Evolutionary conservation across 108 stramenopile species (phyloP), one percentile per base, ranked within the genome.

Genomic region (Stephanodiscus minutulus): DNA sequence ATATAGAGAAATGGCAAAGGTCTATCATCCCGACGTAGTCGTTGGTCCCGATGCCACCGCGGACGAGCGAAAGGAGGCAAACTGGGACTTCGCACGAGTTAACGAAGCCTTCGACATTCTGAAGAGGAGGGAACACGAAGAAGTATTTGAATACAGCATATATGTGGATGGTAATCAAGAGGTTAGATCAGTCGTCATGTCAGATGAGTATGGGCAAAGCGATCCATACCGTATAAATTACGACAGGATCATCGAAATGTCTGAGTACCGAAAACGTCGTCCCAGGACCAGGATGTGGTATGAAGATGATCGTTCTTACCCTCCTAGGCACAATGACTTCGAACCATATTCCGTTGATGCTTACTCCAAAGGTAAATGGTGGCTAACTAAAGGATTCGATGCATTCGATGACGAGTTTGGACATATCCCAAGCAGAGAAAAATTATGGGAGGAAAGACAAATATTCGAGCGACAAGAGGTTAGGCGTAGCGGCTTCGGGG

Each of bases 81-180:
- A 70, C 31, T 33, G 53, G 64, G 68, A 69, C 22, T 74, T 74
- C 61, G 73, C 73, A 21, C 68, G 73, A 17, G 62, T 74, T 4
- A 74, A 69, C 20, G 67, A 67, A 10, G 73, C 73, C 18, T 74
- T 70, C 17, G 73, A 70, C 7, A 48, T 70, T 11, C 41, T 70
- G n/a, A 70, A 70, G 48, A 20, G 72, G 21, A 73, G 0, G 25
- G 69, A 70, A 37, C 33, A 60, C 25, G 69, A 61, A 49, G 69
- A 61, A 36, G 44, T 60, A 1, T 60, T 39, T 50, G 69, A 70
- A 18, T 70, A 70, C 46, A 39, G 47, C 37, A 21, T 70, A 4
- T 70, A 61, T 33, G 58, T 61, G 22, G 58, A 70, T 31, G 69
- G 69, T 3, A 18, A 33, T 28, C 46, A 36, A 49, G 69, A 33